phyloP scores from a whole-genome alignment of 768 basidiomycete genomes.

The Pleurotus cornucopiae region DNA sequence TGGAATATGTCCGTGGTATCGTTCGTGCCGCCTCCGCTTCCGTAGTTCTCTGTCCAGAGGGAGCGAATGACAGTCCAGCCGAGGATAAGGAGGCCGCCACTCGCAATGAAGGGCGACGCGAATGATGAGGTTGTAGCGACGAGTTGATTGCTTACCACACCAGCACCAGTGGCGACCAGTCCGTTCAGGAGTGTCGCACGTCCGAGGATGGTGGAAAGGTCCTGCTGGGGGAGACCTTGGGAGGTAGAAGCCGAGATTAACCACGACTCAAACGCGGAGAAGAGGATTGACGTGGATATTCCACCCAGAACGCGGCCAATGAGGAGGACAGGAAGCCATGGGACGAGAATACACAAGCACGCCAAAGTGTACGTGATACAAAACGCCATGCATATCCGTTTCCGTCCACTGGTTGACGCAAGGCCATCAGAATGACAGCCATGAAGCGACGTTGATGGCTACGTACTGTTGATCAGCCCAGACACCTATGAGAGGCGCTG shows the following conservation, averaged over 20 bases:
- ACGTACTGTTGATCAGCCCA: slow-evolving; percentile 78
- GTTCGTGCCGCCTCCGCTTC: slow-evolving; percentile 31
- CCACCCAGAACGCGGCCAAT: slow-evolving; percentile 66
- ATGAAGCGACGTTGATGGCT: not conserved
- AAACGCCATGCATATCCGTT: slow-evolving; percentile 64
- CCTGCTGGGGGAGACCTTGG: slow-evolving; percentile 45
- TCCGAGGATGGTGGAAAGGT: slow-evolving; percentile 68
- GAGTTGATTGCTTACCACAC: slow-evolving; percentile 62
- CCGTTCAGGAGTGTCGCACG: slow-evolving; percentile 73
- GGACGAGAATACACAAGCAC: slow-evolving; percentile 56
- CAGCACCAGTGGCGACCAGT: slow-evolving; percentile 63
- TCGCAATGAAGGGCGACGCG: slow-evolving; percentile 63
- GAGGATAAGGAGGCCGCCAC: slow-evolving; percentile 49
- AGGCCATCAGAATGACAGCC: not conserved
- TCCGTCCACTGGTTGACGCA: slow-evolving; percentile 49
- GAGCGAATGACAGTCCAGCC: slow-evolving; percentile 53
- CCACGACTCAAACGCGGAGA: slow-evolving; percentile 78
- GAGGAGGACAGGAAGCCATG: slow-evolving; percentile 54
- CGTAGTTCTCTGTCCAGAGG: slow-evolving; percentile 71
- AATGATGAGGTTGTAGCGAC: slow-evolving; percentile 50
- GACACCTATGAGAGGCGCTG: slow-evolving; percentile 67
- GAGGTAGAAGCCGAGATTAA: slow-evolving; percentile 58
- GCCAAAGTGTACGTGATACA: slow-evolving; percentile 61
- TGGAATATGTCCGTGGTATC: slow-evolving; percentile 41
- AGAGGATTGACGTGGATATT: slow-evolving; percentile 70